Base-by-base conservation (phyloP, 345 rosid species). In the Citrus mangshanensis region DNA sequence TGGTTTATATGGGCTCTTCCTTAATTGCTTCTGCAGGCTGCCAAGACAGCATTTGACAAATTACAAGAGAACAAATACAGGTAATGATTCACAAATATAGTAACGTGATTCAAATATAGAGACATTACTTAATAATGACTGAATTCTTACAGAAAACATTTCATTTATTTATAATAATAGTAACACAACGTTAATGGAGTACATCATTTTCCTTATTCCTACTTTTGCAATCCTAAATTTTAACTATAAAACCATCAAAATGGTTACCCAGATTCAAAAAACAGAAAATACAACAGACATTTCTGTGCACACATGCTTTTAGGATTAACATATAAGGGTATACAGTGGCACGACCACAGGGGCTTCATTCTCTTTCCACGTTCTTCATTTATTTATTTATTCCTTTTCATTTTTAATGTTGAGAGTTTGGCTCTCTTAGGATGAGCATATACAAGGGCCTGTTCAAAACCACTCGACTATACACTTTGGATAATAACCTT, bases 401-500 rank as follows among this genome's bases (percentile, higher is more conserved):
- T 35, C 7, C 1, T 46, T 13, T 46, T 13, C 51, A 0, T 46
- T 42, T 10, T 10, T 42, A 0, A 0, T 13, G 51, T 46, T 46
- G 51, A 13, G 51, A 35, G 37, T 46, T 46, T 46, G 51, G 51
- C 18, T 46, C 18, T 46, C 51, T 46, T 4, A 12, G 51, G 24
- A 67, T 5, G 4, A 68, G 72, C 37, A 46, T 19, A 5, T 1
- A 54, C 58, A 4, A 51, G 56, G 32, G 1, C 28, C 49, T 68
- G 51, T 9, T 89, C 87, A 94, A 79, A 96, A 96, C 98, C 99
- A 96, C 83, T 96, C 99, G 5, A 85, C 83, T 89, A 80, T 82
- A 81, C 99, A 96, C 81, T 90, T 90, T 0, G 98, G 98, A 73
- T 94, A 92, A 70, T 88, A 89, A 38, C 89, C 94, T 82, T 81